Base-by-base conservation (phyloP, 768 basidiomycete species). In the Suillus subalutaceus region DNA sequence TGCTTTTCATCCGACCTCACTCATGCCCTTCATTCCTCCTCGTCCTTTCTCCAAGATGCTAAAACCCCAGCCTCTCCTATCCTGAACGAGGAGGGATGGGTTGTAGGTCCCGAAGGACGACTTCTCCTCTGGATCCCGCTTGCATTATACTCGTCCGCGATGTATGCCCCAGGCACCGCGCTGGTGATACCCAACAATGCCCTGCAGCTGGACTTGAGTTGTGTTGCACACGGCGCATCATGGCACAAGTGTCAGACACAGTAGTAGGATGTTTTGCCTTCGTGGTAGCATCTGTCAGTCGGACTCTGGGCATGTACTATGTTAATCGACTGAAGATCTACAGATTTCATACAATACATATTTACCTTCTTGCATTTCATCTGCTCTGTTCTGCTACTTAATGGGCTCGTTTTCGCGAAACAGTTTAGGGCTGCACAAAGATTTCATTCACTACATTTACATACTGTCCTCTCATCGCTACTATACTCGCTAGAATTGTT, bases 71-170 rank as follows among this genome's bases (percentile, higher is more conserved):
- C n/a, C n/a, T n/a, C n/a, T n/a, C 26, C 26, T 2, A 26, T 7
- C 26, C 13, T 7, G 3, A 52, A 7, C 2, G 50, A 52, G 15
- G 26, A 52, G 6, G 50, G 50, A 8, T 52, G 50, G 50, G 3
- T 52, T 52, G 15, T 52, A 30, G 50, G 50, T 35, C 44, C 53
- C 15, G 41, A 61, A 13, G 63, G 55, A 26, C 30, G 30, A 4
- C 57, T 64, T 20, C 52, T 64, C 15, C 37, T 64, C 32, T 64
- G 63, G 26, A 46, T 64, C 6, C 63, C 63, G 4, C 16, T n/a
- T 16, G 40, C 13, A 6, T 6, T 15, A 2, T 18, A 43, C 41
- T 3, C 16, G 6, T 15, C 6, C 16, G 16, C 7, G 15, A n/a
- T 50, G 7, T 52, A 56, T 66, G 26, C 53, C 16, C 20, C 55